phyloP scores from a whole-genome alignment of 345 rosid species.

The Citropsis articulata region DNA sequence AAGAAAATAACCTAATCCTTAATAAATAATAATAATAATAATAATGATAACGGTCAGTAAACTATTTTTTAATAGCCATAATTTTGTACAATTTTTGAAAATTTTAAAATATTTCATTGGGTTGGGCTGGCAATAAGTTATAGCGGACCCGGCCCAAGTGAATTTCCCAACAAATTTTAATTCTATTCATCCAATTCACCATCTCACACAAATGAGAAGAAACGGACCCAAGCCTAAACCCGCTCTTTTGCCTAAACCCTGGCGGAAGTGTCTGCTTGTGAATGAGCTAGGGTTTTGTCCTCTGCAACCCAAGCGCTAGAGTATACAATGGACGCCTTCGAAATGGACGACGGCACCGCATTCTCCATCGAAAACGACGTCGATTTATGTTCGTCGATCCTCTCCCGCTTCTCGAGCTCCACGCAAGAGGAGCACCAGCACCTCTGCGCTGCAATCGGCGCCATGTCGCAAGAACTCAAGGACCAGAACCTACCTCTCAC shows the following conservation, averaged over 20 bases:
- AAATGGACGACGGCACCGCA: background rate
- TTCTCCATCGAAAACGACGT: background rate
- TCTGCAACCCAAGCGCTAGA: background rate
- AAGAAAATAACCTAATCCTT: too few relatives aligned
- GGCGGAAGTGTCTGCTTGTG: background rate
- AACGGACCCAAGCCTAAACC: too few relatives aligned
- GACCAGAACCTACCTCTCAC: conserved; percentile 59
- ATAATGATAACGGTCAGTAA: too few relatives aligned
- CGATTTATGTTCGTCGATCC: conserved; percentile 55
- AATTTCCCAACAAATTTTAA: too few relatives aligned
- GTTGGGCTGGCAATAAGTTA: too few relatives aligned
- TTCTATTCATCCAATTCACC: too few relatives aligned
- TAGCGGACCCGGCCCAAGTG: too few relatives aligned
- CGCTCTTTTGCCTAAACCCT: background rate
- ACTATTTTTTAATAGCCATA: too few relatives aligned
- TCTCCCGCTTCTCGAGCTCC: conserved; percentile 50
- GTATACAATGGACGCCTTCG: background rate
- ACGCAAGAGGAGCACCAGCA: conserved; percentile 54
- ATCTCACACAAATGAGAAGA: too few relatives aligned
- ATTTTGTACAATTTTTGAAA: too few relatives aligned
- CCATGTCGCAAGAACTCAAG: conserved; percentile 68
- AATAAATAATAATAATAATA: too few relatives aligned
- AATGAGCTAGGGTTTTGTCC: background rate
- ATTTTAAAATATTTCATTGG: too few relatives aligned
- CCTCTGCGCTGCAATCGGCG: conserved; percentile 64